Evolutionary conservation across 768 basidiomycete species (phyloP), one percentile per base, ranked within the genome.

Genomic region (Boletus reticulatus): DNA sequence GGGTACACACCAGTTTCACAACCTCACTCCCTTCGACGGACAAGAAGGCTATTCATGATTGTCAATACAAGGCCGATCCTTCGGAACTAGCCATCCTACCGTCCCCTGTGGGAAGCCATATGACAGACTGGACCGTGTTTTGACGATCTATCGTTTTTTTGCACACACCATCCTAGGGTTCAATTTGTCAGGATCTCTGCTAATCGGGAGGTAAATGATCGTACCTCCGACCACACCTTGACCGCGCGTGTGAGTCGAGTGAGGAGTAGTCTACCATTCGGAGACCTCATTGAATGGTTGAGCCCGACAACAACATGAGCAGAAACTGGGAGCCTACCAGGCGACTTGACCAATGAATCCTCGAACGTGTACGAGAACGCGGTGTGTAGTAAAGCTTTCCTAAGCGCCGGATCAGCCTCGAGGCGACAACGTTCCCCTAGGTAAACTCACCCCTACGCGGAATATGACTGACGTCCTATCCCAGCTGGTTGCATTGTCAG

Each of bases 271-370:
- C 58, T 68, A 22, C 82, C 78, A 41, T 70, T 76, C 6, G 81
- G 82, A 42, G 80, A 80, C 80, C 78, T 78, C 57, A 45, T 53
- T 63, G 31, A 54, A 52, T 20, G 32, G 34, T 22, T 64, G 17
- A 58, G 60, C 46, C 44, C 7, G n/a, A 34, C 29, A 29, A 41
- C 16, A 52, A 43, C n/a, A 32, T 36, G 45, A 36, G 19, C 1
- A 52, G 39, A 47, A 42, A 50, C 37, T 6, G 19, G 37, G 6
- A 50, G 19, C 55, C 41, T 65, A 79, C 79, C 81, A 82, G 6
- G 80, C 81, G 19, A 83, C 81, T 62, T 82, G 81, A 36, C 76
- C 76, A 56, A 81, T 76, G 65, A 83, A 83, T 31, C 78, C 81
- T 44, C 74, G 72, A 27, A 79, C 78, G 53, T 82, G 81, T 13